Evolutionary conservation across 208 protist species (phyloP).

Genomic region (Leishmania turanica): DNA sequence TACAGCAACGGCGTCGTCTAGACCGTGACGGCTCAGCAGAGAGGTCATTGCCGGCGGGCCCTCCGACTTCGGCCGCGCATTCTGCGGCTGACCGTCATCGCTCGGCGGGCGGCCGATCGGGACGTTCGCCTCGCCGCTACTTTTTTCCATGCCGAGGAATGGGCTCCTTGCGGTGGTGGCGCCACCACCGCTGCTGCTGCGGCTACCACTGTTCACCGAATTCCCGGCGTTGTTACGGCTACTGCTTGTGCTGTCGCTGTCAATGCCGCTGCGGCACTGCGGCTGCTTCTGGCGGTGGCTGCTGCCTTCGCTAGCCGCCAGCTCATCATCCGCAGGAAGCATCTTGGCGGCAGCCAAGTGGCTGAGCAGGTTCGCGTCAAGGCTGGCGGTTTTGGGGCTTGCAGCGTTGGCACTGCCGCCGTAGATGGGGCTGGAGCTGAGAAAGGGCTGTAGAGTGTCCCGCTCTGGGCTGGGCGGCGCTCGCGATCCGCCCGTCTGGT

Average conservation of each 20-base stretch:
- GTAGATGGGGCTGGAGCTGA: not conserved
- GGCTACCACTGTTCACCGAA: not conserved
- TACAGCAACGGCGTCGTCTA: not conserved
- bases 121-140: not conserved
- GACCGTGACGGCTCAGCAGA: not conserved
- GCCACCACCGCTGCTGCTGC: not conserved
- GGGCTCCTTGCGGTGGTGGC: not conserved
- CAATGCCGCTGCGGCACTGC: not conserved
- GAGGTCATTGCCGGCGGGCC: not conserved
- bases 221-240: not conserved
- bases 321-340: not conserved
- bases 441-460: not conserved
- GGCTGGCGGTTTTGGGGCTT: not conserved
- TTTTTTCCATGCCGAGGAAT: not conserved
- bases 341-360: not conserved
- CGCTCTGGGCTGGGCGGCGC: not conserved
- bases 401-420: not conserved
- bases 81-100: not conserved
- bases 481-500: not conserved
- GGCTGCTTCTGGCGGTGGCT: not conserved
- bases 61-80: not conserved
- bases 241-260: not conserved
- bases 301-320: not conserved
- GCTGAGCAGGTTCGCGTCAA: not conserved
- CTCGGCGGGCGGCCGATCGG: not conserved